Base-by-base conservation (phyloP, 495 filamentous ascomycete species). In the Aspergillus ostianus region DNA sequence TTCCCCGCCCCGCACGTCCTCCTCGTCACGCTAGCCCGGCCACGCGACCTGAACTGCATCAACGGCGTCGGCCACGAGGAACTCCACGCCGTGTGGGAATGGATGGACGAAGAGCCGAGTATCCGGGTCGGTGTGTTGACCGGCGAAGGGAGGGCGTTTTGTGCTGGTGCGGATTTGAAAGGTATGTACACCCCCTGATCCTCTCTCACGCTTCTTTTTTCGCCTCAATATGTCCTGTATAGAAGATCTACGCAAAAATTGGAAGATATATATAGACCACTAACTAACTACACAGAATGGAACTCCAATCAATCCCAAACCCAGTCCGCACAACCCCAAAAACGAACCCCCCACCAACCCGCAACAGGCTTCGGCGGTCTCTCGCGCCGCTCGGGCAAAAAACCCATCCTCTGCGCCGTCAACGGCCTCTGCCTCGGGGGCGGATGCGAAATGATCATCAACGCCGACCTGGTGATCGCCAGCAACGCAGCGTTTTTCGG, bases 361-460 rank as follows among this genome's bases (percentile, higher is more conserved):
- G 13, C 62, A 2, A 62, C 62, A 8, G 77, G 77, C 13, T 79
- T 79, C 58, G 73, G 73, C 32, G 77, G 77, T 0, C 66, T 79
- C 7, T 70, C 74, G 6, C 78, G 84, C 8, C 78, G 85, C 23
- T 70, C 60, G 8, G 80, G 80, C 54, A 72, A 68, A 36, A 80
- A 80, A 57, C 90, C 90, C n/a, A 71, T 93, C 9, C 83, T 94
- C 49, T 83, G 82, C 13, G 90, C 90, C 1, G 84, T 93, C 19
- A 87, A 91, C 63, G 90, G 90, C 1, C 65, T 89, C 17, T 84
- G 82, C 61, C 77, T 89, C 44, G 90, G 90, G n/a, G 90, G 90
- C 17, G 90, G 90, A 2, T 79, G 83, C 57, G 90, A 94, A 69
- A 88, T 90, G 75, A 76, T 84, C 9, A 74, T 87, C n/a, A 92